phyloP scores from a whole-genome alignment of 805 yeast genomes.

The Cyberlindnera petersonii region DNA sequence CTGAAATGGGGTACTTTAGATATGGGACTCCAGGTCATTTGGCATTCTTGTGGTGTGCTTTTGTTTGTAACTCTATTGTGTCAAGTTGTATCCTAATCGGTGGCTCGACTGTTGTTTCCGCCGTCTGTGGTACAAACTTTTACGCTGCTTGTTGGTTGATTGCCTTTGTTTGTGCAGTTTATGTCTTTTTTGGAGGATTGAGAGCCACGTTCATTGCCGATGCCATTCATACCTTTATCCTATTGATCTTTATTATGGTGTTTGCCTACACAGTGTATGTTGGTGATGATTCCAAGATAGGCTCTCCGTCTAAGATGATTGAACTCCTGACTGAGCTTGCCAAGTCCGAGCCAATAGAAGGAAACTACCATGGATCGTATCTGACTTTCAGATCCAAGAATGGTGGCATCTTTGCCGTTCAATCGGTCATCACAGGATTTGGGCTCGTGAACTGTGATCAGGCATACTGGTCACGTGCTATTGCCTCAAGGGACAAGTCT shows the following conservation, averaged over 20 bases:
- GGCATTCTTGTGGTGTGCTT: slow-evolving; percentile 37
- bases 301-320: neutral
- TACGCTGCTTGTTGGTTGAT: neutral
- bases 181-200: neutral
- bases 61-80: slow-evolving; percentile 38
- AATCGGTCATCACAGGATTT: no score
- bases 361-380: slow-evolving; percentile 34
- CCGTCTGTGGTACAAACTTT: neutral
- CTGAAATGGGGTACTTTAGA: slow-evolving; percentile 38
- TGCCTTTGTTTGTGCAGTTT: neutral
- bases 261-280: neutral
- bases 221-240: neutral
- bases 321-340: slow-evolving; percentile 29
- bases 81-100: slow-evolving; percentile 20
- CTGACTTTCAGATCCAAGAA: slow-evolving; percentile 35
- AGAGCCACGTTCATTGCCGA: neutral
- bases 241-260: neutral
- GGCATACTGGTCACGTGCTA: slow-evolving; percentile 42
- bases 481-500: slow-evolving; percentile 30
- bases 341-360: slow-evolving; percentile 30
- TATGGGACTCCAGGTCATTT: slow-evolving; percentile 40
- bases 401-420: no score
- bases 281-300: neutral
- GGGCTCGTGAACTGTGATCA: slow-evolving; percentile 37
- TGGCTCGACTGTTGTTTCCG: neutral